Conservation (phyloP, 306 rosid species). For the Quercus aquifolioides region DNA sequence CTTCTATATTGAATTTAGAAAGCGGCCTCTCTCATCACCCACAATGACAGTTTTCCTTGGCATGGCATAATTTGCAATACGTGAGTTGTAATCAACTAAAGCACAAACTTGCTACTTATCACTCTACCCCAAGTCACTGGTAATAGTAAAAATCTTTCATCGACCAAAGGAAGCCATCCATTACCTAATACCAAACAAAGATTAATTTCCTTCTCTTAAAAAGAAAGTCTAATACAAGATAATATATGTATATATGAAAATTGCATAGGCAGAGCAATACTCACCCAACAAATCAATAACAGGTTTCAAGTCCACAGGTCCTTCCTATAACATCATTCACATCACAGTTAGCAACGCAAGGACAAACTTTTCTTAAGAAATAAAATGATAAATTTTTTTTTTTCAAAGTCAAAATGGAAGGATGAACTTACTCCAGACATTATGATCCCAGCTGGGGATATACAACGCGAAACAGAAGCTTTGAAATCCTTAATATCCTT, state of each 20-base stretch:
- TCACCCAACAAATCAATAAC: constrained; percentile 41
- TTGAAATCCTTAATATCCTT: too few species aligned
- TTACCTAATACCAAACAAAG: neutral
- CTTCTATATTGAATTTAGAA: constrained; percentile 32
- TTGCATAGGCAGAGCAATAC: neutral
- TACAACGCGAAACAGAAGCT: too few species aligned
- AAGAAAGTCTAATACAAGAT: neutral
- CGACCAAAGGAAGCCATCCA: neutral
- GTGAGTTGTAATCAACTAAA: neutral
- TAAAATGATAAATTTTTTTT: neutral
- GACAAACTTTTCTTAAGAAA: neutral
- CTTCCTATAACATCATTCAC: constrained; percentile 35
- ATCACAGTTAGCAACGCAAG: constrained; percentile 1
- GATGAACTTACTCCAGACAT: too few species aligned
- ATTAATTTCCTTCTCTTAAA: neutral
- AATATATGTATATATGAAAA: neutral
- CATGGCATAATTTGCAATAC: constrained; percentile 27
- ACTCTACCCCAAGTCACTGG: neutral
- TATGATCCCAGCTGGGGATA: too few species aligned
- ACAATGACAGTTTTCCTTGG: constrained; percentile 64
- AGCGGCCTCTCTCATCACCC: constrained; percentile 63
- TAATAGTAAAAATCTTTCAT: neutral
- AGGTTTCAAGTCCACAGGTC: constrained; percentile 34
- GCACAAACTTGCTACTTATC: neutral
- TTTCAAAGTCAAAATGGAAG: too few species aligned